Conservation (phyloP, 768 basidiomycete species). For the Saitozyma sp. region DNA sequence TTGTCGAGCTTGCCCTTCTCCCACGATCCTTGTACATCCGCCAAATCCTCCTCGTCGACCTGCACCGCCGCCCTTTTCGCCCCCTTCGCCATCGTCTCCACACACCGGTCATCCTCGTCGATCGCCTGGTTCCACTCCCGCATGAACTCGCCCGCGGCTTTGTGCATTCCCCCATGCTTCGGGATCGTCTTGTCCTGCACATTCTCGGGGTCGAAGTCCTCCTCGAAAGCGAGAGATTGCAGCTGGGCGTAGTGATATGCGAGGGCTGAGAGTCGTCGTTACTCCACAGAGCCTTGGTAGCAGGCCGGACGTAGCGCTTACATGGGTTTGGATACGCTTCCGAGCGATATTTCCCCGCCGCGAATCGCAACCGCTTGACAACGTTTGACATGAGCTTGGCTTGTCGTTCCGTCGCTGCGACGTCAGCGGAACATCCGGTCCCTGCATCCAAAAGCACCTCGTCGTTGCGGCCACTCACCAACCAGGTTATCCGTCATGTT, state of each 20-base stretch:
- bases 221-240: constrained; percentile 87
- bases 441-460: neutral
- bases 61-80: constrained; percentile 23
- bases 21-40: constrained; percentile 70
- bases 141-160: constrained; percentile 65
- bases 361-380: constrained; percentile 76
- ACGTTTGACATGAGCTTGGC: constrained; percentile 68
- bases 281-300: neutral
- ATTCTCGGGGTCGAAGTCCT: constrained; percentile 69
- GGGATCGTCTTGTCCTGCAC: constrained; percentile 74
- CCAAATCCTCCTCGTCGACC: constrained; percentile 67
- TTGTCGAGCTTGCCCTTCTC: constrained; percentile 65
- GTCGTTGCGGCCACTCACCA: constrained; percentile 56
- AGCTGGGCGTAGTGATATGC: constrained; percentile 86
- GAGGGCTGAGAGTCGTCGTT: constrained; percentile 60
- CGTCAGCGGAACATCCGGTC: constrained; percentile 4
- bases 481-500: constrained; percentile 62
- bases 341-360: constrained; percentile 78
- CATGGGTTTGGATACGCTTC: constrained; percentile 66
- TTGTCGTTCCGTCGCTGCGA: constrained; percentile 67
- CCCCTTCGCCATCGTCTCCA: constrained; percentile 53
- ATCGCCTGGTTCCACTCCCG: constrained; percentile 70
- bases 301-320: constrained; percentile 53
- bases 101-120: constrained; percentile 66
- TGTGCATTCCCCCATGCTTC: constrained; percentile 72